These are phyloP conservation scores for Limtongia smithiae DNA, from an alignment of 805 yeast genomes.

Conservation along the genomic window DNA sequence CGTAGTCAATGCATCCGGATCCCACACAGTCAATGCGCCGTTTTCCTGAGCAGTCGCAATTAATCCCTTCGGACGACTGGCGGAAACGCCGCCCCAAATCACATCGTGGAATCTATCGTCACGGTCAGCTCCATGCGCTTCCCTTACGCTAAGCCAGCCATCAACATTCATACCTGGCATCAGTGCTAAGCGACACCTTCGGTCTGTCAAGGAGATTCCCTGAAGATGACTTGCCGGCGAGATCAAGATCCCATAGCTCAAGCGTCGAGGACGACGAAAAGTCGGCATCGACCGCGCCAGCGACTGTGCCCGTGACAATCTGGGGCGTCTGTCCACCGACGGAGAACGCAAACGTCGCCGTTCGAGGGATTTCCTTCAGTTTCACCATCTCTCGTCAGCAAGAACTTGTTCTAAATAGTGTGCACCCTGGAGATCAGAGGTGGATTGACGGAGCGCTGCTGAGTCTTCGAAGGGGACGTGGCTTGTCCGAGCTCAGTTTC, in stretches of 20 bases:
- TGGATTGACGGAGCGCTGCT: too few species aligned
- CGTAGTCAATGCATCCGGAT: conserved; percentile 46
- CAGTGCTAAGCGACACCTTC: conserved; percentile 46
- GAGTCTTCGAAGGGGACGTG: too few species aligned
- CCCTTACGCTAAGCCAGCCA: conserved; percentile 7
- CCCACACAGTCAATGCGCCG: conserved; percentile 77
- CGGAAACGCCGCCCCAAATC: conserved; percentile 71
- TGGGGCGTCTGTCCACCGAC: conserved; percentile 62
- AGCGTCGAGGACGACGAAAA: conserved; percentile 76
- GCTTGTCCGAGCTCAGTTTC: too few species aligned
- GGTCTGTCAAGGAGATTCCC: conserved; percentile 39
- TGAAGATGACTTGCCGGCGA: conserved; percentile 36
- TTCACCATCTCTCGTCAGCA: conserved; percentile 2
- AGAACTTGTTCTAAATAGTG: too few species aligned
- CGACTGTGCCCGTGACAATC: conserved; percentile 88
- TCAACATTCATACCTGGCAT: conserved; percentile 41
- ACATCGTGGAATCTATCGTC: conserved; percentile 61
- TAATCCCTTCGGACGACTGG: conserved; percentile 48
- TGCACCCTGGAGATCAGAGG: too few species aligned
- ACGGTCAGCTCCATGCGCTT: too few species aligned
- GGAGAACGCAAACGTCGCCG: conserved; percentile 98
- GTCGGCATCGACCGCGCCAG: conserved; percentile 89
- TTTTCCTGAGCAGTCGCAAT: conserved; percentile 89
- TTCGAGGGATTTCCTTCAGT: conserved; percentile 72
- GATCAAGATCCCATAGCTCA: conserved; percentile 68